These are phyloP conservation scores for Aureobasidium sp. DNA, from an alignment of 2,329 filamentous ascomycete species.

Conservation along the genomic window DNA sequence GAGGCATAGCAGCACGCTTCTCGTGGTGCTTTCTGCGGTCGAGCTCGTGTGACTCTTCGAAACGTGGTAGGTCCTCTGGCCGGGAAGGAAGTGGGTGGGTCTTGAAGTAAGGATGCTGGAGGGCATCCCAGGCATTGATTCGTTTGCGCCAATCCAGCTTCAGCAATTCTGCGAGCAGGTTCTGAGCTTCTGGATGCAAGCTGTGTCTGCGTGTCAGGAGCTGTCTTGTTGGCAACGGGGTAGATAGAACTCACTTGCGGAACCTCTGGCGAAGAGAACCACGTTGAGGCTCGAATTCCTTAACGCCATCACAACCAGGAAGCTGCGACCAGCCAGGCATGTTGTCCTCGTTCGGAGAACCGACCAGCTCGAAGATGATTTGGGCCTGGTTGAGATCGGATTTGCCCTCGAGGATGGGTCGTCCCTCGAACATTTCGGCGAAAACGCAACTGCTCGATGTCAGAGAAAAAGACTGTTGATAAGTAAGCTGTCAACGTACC, in stretches of 20 bases:
- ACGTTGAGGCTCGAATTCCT: constrained; percentile 49
- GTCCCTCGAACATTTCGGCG: constrained; percentile 91
- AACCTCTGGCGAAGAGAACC: constrained; percentile 68
- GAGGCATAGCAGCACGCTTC: constrained; percentile 73
- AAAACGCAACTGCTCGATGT: constrained; percentile 70
- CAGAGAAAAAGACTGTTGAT: neutral
- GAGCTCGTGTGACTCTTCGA: constrained; percentile 94
- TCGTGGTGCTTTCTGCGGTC: constrained; percentile 86
- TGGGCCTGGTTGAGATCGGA: constrained; percentile 85
- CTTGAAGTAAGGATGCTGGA: constrained; percentile 87
- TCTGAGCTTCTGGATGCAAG: constrained; percentile 57
- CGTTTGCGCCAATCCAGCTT: constrained; percentile 82
- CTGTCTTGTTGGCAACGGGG: neutral
- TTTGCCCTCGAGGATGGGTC: constrained; percentile 84
- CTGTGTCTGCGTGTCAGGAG: constrained; percentile 21
- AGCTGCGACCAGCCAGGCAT: constrained; percentile 88
- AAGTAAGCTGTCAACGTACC: constrained; percentile 46
- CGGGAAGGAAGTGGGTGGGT: constrained; percentile 67
- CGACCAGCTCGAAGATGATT: constrained; percentile 87
- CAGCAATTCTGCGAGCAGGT: constrained; percentile 71
- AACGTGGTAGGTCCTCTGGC: constrained; percentile 79
- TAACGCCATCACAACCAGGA: constrained; percentile 70
- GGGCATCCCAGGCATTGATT: constrained; percentile 87
- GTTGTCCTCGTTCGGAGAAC: constrained; percentile 75
- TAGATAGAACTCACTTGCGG: constrained; percentile 47